Evolutionary conservation across 306 rosid genomes (phyloP), one percentile per base, ranked within the genome.

Genomic region (Corylus americana): DNA sequence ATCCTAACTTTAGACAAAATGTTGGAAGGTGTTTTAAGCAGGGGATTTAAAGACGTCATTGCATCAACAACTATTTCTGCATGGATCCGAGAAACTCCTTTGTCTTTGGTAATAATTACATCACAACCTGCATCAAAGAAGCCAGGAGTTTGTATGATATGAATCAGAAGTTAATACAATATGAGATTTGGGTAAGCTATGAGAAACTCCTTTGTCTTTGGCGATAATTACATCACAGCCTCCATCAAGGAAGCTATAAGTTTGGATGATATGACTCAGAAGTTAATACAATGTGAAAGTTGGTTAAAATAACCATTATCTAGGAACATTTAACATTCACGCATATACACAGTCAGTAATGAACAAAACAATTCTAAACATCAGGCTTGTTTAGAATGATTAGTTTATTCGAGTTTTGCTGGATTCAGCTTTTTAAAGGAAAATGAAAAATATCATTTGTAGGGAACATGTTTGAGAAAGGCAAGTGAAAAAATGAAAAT

Each of bases 31-130:
- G 75, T 69, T 57, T 81, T 85, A 27, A 74, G 77, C 48, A 22
- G 67, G 73, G 90, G 82, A 69, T 81, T 76, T 68, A 78, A 75
- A 20, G 66, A 73, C 53, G 82, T 74, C 98, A 92, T 84, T 50
- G 85, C 80, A 77, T 91, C 92, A 72, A 94, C 89, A 70, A 88
- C 62, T 75, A 94, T 87, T 85, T 94, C 98, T 42, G 98, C 94
- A 73, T 94, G 98, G 76, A 94, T 85, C 81, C 98, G 92, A 57
- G 98, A 94, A 78, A 91, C 97, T 73, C 98, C 97, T 88, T 92
- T 94, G 85, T 92, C 97, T 79, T 88, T 92, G 17, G 89, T 83
- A 83, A 94, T 79, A 67, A 85, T 87, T 51, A 94, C 85, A 83
- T 92, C 98, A 71, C 98, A 94, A 70, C 94, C 98, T 94, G 89